Evolutionary conservation across 805 yeast genomes (phyloP).

Genomic region (Candida silvicultrix): DNA sequence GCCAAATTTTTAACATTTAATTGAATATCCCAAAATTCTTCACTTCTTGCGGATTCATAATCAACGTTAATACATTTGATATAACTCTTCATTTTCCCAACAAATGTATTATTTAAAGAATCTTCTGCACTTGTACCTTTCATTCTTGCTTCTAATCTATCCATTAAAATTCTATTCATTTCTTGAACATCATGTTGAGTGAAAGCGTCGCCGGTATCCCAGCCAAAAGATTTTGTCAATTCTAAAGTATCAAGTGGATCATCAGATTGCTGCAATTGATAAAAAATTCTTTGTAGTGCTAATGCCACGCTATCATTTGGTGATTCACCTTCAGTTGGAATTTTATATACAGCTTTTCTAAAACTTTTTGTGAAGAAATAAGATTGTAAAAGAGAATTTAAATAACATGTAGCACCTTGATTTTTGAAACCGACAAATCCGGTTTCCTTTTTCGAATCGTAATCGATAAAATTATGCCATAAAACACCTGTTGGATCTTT

Average conservation of each 20-base stretch:
- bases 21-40: conserved; percentile 98
- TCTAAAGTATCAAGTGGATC: conserved; percentile 81
- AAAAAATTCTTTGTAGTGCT: conserved; percentile 85
- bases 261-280: conserved; percentile 64
- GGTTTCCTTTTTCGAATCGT: conserved; percentile 80
- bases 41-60: conserved; percentile 85
- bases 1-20: conserved; percentile 82
- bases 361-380: conserved; percentile 80
- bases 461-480: conserved; percentile 83
- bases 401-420: conserved; percentile 98
- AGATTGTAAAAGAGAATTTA: conserved; percentile 87
- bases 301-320: conserved; percentile 62
- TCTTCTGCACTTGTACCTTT: conserved; percentile 79
- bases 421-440: conserved; percentile 91
- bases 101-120: conserved; percentile 74
- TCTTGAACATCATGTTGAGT: conserved; percentile 99
- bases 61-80: conserved; percentile 90
- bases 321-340: conserved; percentile 66
- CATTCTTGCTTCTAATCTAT: conserved; percentile 84
- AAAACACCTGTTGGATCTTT: conserved; percentile 91
- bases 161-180: conserved; percentile 92
- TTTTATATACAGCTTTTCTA: conserved; percentile 79
- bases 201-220: conserved; percentile 94
- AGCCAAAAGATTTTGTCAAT: conserved; percentile 88
- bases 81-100: conserved; percentile 94